These are phyloP conservation scores for Excoecaria agallocha DNA, from an alignment of 345 rosid species.

Conservation along the genomic window DNA sequence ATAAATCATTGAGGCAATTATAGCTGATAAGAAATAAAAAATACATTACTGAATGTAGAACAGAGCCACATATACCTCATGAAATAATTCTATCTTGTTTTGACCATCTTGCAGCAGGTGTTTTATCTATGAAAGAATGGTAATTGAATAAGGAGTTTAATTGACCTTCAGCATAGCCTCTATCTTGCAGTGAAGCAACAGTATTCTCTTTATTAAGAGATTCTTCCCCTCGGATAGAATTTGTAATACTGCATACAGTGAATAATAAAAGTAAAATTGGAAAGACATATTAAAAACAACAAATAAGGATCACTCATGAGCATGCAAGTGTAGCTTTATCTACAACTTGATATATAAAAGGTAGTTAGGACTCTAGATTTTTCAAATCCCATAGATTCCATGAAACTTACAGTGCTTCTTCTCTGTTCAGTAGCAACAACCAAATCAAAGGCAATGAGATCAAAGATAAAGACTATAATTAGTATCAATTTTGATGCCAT, in stretches of 20 bases:
- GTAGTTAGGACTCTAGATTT: not conserved
- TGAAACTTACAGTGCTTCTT: constrained; percentile 56
- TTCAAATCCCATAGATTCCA: not conserved
- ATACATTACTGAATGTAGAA: not conserved
- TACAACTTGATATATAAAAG: not conserved
- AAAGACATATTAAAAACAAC: too few species aligned
- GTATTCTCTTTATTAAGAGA: constrained; percentile 36
- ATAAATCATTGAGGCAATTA: too few species aligned
- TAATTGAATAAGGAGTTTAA: constrained; percentile 45
- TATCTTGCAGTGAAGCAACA: constrained; percentile 36
- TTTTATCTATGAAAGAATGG: constrained; percentile 67
- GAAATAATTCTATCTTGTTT: constrained; percentile 75
- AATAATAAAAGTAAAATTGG: not conserved
- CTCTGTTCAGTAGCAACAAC: too few species aligned
- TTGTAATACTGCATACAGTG: constrained; percentile 36
- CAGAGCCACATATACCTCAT: constrained; percentile 44
- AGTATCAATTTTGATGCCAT: too few species aligned
- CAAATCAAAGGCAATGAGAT: too few species aligned
- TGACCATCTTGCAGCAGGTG: constrained; percentile 66
- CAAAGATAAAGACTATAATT: too few species aligned
- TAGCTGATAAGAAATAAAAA: too few species aligned
- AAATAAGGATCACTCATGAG: too few species aligned
- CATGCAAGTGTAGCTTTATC: too few species aligned
- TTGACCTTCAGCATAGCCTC: constrained; percentile 19
- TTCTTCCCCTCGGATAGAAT: constrained; percentile 34